Percentiles rank a stretch among this genome's conserved stretches.
These are phyloP conservation scores for Rugonectria rugulosa DNA, from an alignment of 2,329 filamentous ascomycete genomes.

Conservation along the genomic window DNA sequence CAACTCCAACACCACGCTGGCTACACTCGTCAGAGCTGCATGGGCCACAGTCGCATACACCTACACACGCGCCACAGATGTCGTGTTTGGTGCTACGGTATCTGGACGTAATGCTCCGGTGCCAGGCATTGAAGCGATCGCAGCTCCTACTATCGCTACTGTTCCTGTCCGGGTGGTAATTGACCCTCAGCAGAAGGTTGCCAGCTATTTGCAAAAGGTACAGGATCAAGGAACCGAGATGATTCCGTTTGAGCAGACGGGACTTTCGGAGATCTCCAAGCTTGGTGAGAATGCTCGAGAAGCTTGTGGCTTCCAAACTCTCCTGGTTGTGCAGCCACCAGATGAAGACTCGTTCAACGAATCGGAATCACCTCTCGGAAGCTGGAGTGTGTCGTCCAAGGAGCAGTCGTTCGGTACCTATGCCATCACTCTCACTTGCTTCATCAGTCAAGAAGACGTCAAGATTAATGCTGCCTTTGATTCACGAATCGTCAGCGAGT, in stretches of 20 bases:
- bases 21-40: slow-evolving; percentile 31
- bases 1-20: background rate
- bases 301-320: background rate
- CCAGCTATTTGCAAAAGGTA: background rate
- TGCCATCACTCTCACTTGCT: slow-evolving; percentile 4
- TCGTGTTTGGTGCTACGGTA: background rate
- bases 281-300: background rate
- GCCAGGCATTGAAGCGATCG: background rate
- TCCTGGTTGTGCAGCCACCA: slow-evolving; percentile 1
- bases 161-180: background rate
- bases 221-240: background rate
- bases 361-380: background rate
- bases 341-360: background rate
- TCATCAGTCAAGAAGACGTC: slow-evolving; percentile 12
- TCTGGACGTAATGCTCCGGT: background rate
- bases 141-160: background rate
- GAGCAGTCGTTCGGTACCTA: slow-evolving; percentile 11
- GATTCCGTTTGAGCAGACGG: background rate
- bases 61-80: background rate
- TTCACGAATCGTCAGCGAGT: background rate
- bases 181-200: background rate
- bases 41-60: background rate
- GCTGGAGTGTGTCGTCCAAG: slow-evolving; percentile 2
- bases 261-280: background rate
- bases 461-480: slow-evolving; percentile 1